phyloP scores from a whole-genome alignment of 306 rosid genomes.

The Hylodesmum podocarpum region DNA sequence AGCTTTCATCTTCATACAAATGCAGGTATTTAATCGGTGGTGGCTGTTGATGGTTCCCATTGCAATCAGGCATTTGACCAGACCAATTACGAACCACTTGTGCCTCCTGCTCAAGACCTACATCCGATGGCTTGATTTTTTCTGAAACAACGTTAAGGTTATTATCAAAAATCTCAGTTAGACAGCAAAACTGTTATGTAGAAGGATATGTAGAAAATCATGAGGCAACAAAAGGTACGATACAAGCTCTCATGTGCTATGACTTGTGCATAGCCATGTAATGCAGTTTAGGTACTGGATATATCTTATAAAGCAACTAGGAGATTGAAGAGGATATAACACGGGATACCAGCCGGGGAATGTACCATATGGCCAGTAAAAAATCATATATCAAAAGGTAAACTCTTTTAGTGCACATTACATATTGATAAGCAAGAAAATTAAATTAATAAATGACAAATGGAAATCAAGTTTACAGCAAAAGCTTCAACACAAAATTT shows the following conservation, averaged over 20 bases:
- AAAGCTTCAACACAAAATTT: not conserved
- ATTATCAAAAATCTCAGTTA: slow-evolving; percentile 9
- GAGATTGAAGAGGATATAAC: not conserved
- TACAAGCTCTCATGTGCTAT: not conserved
- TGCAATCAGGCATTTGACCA: slow-evolving; percentile 46
- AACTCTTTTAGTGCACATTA: not conserved
- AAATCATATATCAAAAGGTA: not conserved
- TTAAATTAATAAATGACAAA: not conserved
- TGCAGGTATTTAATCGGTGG: slow-evolving; percentile 92
- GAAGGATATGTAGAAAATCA: slow-evolving; percentile 9
- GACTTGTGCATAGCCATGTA: not conserved
- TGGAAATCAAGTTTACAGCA: not conserved
- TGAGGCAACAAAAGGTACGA: not conserved
- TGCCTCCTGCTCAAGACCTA: slow-evolving; percentile 95
- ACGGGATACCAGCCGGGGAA: not conserved
- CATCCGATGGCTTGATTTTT: slow-evolving; percentile 91
- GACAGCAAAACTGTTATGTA: not conserved
- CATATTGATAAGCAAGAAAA: not conserved
- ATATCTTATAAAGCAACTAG: not conserved
- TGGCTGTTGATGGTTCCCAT: slow-evolving; percentile 59
- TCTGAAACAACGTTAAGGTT: slow-evolving; percentile 58
- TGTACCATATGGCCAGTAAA: not conserved
- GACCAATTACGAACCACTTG: slow-evolving; percentile 85
- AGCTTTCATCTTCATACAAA: slow-evolving; percentile 74
- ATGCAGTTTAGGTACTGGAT: not conserved